Conservation (phyloP, 2,329 filamentous ascomycete species). For the Gnomoniopsis sp. region DNA sequence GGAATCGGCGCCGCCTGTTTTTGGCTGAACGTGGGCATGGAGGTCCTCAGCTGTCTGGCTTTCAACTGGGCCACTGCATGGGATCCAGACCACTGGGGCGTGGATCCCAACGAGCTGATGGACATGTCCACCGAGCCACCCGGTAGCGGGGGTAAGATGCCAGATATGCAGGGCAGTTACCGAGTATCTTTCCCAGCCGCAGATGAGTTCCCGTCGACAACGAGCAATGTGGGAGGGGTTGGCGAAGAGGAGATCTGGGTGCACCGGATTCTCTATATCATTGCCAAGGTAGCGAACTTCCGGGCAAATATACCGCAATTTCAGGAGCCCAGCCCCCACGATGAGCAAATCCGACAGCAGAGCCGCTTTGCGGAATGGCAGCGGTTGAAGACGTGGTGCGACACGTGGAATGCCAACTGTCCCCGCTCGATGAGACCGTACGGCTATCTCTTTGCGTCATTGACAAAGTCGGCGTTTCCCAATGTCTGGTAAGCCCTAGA, state of each 20-base stretch:
- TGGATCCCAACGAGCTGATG: constrained; percentile 61
- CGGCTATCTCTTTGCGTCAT: constrained; percentile 68
- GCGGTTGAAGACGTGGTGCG: constrained; percentile 73
- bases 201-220: constrained; percentile 11
- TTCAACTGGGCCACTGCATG: constrained; percentile 85
- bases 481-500: constrained; percentile 68
- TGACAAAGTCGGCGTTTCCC: constrained; percentile 75
- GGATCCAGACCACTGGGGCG: constrained; percentile 86
- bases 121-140: constrained; percentile 17
- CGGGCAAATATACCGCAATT: constrained; percentile 65
- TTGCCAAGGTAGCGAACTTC: constrained; percentile 85
- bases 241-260: constrained; percentile 82
- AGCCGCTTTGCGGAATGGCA: constrained; percentile 74
- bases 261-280: constrained; percentile 82
- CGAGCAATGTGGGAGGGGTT: constrained; percentile 36
- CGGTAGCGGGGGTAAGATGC: neutral
- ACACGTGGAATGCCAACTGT: constrained; percentile 74
- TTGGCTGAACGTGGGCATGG: constrained; percentile 89
- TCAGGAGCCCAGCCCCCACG: constrained; percentile 55
- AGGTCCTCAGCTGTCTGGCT: constrained; percentile 82
- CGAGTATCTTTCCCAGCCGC: neutral
- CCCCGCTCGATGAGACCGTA: constrained; percentile 86
- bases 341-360: constrained; percentile 61
- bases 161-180: constrained; percentile 20
- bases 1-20: constrained; percentile 87